Evolutionary conservation across 768 basidiomycete species (phyloP).

Genomic region (Pleurotus cornucopiae): DNA sequence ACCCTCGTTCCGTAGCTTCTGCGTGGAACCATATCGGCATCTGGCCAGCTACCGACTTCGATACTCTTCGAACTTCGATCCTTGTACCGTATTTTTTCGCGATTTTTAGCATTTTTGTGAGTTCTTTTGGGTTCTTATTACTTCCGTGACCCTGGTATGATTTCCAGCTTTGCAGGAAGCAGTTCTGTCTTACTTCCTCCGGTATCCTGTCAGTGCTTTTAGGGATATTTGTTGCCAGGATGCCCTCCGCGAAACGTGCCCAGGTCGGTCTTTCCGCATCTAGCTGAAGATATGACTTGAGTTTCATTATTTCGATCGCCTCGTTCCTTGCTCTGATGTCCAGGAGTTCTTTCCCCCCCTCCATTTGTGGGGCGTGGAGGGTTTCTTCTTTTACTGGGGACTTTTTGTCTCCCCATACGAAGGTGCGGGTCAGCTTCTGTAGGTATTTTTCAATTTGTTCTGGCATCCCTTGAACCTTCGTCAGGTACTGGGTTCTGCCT

Average conservation of each 20-base stretch:
- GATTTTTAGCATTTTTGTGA: conserved; percentile 1
- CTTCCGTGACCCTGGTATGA: neutral
- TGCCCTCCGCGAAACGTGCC: neutral
- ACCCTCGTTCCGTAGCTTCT: neutral
- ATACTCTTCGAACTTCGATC: neutral
- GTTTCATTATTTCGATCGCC: conserved; percentile 13
- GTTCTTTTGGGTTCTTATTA: neutral
- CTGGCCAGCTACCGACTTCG: neutral
- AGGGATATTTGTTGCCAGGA: neutral
- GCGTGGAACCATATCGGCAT: neutral
- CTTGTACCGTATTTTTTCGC: conserved; percentile 6
- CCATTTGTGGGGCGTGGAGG: conserved; percentile 9
- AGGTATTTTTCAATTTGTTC: conserved; percentile 7
- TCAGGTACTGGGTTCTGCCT: conserved; percentile 29
- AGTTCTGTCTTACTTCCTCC: neutral
- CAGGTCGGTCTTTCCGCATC: neutral
- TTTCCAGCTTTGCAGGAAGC: neutral
- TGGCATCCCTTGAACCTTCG: conserved; percentile 33
- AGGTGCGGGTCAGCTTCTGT: conserved; percentile 16
- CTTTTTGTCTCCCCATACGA: conserved; percentile 21
- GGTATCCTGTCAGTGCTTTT: neutral
- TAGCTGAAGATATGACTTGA: conserved; percentile 9
- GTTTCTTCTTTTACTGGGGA: conserved; percentile 15
- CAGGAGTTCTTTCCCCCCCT: conserved; percentile 18
- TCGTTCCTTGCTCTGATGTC: conserved; percentile 10